A percentile compares a stretch with the other conserved stretches of the same genome.
These are phyloP conservation scores for Teratosphaeriaceae sp. DNA, from an alignment of 2,329 filamentous ascomycete genomes.

Conservation along the genomic window DNA sequence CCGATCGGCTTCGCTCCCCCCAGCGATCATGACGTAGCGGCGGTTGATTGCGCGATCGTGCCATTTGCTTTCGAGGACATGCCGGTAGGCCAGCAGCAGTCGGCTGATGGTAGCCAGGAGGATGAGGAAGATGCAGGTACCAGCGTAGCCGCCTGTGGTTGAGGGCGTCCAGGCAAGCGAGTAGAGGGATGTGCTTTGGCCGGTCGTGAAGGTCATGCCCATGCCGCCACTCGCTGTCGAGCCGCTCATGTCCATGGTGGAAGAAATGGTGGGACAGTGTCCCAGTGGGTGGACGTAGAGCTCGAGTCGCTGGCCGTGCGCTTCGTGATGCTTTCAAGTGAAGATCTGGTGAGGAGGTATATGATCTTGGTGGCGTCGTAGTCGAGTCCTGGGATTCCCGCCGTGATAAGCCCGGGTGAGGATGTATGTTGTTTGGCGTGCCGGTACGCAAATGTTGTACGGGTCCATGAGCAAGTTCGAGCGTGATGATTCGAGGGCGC, in stretches of 20 bases:
- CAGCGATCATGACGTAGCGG: conserved; percentile 69
- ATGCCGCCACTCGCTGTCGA: conserved; percentile 13
- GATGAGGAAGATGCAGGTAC: conserved; percentile 87
- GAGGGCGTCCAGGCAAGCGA: conserved; percentile 67
- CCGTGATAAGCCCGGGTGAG: no score
- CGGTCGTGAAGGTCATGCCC: conserved; percentile 58
- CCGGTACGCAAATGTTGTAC: no score
- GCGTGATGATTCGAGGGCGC: no score
- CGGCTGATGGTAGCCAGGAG: conserved; percentile 65
- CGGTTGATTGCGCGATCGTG: conserved; percentile 64
- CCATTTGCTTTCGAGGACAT: conserved; percentile 58
- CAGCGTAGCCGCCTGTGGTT: conserved; percentile 67
- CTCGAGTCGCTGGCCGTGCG: no score
- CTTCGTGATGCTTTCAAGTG: no score
- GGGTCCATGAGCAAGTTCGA: no score
- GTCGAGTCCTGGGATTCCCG: no score
- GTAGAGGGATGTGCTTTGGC: conserved; percentile 57
- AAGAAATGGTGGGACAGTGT: neutral
- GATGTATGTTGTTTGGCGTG: no score
- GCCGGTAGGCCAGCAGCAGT: conserved; percentile 63
- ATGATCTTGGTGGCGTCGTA: no score
- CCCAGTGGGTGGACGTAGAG: no score
- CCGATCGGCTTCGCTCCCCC: conserved; percentile 48
- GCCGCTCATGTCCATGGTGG: conserved; percentile 6
- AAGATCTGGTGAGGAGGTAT: no score